These are phyloP conservation scores for Myriosclerotinia scirpicola DNA, from an alignment of 2,329 filamentous ascomycete genomes.

Conservation along the genomic window DNA sequence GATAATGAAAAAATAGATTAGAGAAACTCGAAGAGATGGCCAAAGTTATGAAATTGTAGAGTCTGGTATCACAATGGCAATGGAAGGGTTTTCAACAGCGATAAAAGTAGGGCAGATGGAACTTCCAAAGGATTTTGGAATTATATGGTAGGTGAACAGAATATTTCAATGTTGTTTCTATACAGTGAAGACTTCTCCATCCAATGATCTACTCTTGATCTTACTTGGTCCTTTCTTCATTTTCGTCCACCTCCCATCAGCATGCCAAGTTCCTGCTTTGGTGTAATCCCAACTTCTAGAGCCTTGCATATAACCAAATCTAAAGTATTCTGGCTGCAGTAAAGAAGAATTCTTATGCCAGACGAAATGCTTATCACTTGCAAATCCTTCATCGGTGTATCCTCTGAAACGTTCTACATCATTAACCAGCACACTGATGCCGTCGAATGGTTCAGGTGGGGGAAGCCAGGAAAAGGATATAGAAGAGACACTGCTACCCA, in stretches of 20 bases:
- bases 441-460: conserved; percentile 60
- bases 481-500: conserved; percentile 50
- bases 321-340: conserved; percentile 67
- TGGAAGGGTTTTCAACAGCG: not conserved
- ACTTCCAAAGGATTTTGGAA: no score
- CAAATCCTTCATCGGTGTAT: conserved; percentile 58
- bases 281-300: conserved; percentile 68
- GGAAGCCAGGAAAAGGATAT: conserved; percentile 41
- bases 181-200: conserved; percentile 29
- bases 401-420: conserved; percentile 79
- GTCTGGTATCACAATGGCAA: not conserved
- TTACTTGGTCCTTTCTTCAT: conserved; percentile 49
- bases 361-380: conserved; percentile 52
- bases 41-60: not conserved
- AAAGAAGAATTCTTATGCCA: conserved; percentile 55
- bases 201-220: conserved; percentile 33
- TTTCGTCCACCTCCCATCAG: conserved; percentile 61
- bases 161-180: conserved; percentile 4
- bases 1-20: no score
- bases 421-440: conserved; percentile 78
- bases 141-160: conserved; percentile 6
- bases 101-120: not conserved
- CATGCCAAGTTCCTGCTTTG: conserved; percentile 69
- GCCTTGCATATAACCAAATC: conserved; percentile 73
- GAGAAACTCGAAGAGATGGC: not conserved